phyloP scores from a whole-genome alignment of 2,329 filamentous ascomycete genomes.

The Fusarium temperatum region DNA sequence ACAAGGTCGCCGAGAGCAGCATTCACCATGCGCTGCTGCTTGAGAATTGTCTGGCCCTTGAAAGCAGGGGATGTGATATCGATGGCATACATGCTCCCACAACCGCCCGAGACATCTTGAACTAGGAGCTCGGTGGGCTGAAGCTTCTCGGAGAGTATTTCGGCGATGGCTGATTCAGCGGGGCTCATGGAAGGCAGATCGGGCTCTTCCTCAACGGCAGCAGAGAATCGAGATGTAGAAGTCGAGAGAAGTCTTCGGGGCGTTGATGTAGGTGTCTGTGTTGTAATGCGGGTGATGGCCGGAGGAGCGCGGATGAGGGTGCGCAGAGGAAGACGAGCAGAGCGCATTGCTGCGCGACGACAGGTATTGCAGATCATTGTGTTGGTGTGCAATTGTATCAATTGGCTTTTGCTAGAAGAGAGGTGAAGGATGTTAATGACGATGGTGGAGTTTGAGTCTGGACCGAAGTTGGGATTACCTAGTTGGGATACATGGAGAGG shows the following conservation, averaged over 20 bases:
- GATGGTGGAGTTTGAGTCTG: slow-evolving; percentile 16
- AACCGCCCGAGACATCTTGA: slow-evolving; percentile 83
- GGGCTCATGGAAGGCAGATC: slow-evolving; percentile 49
- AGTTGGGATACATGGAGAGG: slow-evolving; percentile 12
- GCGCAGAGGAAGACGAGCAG: slow-evolving; percentile 18
- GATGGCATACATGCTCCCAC: slow-evolving; percentile 88
- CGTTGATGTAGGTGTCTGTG: background rate
- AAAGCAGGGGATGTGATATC: slow-evolving; percentile 79
- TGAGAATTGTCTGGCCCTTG: slow-evolving; percentile 74
- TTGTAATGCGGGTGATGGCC: slow-evolving; percentile 5
- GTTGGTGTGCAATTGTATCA: background rate
- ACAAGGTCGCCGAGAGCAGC: slow-evolving; percentile 77
- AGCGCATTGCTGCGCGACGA: slow-evolving; percentile 39
- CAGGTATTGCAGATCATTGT: slow-evolving; percentile 41
- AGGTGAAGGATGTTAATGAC: background rate
- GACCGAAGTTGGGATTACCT: slow-evolving; percentile 10
- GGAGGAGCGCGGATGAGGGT: slow-evolving; percentile 17
- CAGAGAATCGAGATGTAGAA: slow-evolving; percentile 8
- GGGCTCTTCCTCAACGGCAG: slow-evolving; percentile 17
- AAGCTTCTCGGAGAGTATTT: slow-evolving; percentile 60
- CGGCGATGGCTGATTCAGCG: slow-evolving; percentile 68
- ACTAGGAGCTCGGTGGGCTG: slow-evolving; percentile 66
- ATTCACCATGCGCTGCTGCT: slow-evolving; percentile 86
- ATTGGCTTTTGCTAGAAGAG: background rate
- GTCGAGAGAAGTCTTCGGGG: slow-evolving; percentile 19